Evolutionary conservation across 768 basidiomycete species (phyloP).

Genomic region (Trametes cinnabarina): DNA sequence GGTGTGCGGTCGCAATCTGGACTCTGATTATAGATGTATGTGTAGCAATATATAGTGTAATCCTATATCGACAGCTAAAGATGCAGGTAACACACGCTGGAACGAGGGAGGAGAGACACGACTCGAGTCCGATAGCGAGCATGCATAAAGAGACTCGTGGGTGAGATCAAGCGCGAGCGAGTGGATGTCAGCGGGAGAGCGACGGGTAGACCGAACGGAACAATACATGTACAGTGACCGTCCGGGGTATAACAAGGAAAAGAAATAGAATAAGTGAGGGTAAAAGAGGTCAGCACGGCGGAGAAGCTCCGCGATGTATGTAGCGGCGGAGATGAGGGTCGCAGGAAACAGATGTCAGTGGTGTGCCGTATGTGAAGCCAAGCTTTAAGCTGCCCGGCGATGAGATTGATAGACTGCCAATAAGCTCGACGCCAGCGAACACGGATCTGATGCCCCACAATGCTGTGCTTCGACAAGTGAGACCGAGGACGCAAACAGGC

Average conservation of each 20-base stretch:
- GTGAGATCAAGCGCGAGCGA: neutral
- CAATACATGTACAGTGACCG: neutral
- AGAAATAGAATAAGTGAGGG: neutral
- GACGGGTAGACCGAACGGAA: neutral
- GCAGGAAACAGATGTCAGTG: too few relatives aligned
- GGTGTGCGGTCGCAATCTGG: constrained; percentile 5
- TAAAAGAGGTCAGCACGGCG: neutral
- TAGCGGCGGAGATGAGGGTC: too few relatives aligned
- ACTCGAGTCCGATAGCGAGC: neutral
- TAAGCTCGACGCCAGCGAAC: neutral
- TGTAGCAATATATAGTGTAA: constrained; percentile 30
- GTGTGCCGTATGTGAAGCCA: too few relatives aligned
- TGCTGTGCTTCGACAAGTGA: neutral
- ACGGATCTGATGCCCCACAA: neutral
- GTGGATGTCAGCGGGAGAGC: too few relatives aligned
- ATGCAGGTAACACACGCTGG: neutral
- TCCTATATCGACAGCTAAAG: constrained; percentile 20
- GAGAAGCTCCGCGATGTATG: too few relatives aligned
- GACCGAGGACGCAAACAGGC: too few relatives aligned
- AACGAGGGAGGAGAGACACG: neutral
- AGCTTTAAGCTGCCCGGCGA: neutral
- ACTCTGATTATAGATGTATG: constrained; percentile 23
- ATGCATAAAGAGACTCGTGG: neutral
- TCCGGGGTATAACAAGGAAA: neutral
- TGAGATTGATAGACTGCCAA: neutral